Evolutionary conservation across 495 filamentous ascomycete species (phyloP).

Genomic region (Lasiosphaeria miniovina): DNA sequence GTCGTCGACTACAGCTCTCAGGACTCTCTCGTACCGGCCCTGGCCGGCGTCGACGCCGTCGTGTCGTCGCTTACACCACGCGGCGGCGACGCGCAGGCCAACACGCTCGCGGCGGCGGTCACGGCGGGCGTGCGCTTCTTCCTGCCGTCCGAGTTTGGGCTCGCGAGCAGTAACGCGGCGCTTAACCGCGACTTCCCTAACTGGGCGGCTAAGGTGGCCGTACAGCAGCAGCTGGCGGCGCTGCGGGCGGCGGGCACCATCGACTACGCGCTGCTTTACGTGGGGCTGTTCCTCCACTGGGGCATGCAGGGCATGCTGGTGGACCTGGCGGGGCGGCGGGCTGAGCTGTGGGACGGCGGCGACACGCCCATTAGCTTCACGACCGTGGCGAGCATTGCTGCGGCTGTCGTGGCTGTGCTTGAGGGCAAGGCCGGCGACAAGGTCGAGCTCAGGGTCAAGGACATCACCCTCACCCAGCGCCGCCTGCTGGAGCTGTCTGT

Average conservation of each 20-base stretch:
- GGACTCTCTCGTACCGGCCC: conserved; percentile 46
- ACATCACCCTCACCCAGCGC: conserved; percentile 33
- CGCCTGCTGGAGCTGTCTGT: conserved; percentile 44
- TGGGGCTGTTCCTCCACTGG: conserved; percentile 41
- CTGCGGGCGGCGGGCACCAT: conserved; percentile 31
- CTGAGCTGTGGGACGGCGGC: conserved; percentile 47
- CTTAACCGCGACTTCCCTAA: conserved; percentile 31
- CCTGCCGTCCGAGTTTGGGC: conserved; percentile 58
- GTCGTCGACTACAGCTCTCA: conserved; percentile 53
- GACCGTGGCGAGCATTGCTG: conserved; percentile 35
- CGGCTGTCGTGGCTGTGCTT: conserved; percentile 42
- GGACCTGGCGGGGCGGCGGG: conserved; percentile 34
- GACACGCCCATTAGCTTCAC: conserved; percentile 39
- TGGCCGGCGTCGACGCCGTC: conserved; percentile 53
- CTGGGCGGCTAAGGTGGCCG: conserved; percentile 42
- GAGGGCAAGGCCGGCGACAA: conserved; percentile 35
- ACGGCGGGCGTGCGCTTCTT: conserved; percentile 42
- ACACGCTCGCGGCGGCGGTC: conserved; percentile 56
- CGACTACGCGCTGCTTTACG: conserved; percentile 44
- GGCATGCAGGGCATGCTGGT: conserved; percentile 33
- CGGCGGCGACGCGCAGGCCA: conserved; percentile 38
- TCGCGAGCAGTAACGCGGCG: conserved; percentile 27
- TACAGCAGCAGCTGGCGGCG: conserved; percentile 37
- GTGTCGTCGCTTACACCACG: conserved; percentile 43
- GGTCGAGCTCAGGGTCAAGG: conserved; percentile 46